Evolutionary conservation across 192 early-diverging fungal species (phyloP), one percentile per base, ranked within the genome.

Genomic region (Linnemannia elongata): DNA sequence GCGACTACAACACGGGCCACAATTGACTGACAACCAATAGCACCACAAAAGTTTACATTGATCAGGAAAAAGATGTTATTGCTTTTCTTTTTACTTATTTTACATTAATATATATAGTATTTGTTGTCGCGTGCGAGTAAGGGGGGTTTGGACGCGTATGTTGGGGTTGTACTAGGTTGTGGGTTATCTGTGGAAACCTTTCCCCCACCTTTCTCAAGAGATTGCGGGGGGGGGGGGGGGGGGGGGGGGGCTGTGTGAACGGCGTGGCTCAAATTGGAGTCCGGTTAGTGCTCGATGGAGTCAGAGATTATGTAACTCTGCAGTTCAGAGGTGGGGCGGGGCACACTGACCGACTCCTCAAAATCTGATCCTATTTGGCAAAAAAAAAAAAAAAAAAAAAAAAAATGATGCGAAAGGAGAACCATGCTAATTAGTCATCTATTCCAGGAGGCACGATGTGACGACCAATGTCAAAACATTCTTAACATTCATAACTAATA

Each of bases 291-390:
- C 36, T 52, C 36, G 49, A 24, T 63, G 18, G 55, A 36, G 38
- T 72, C 71, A 17, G 71, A 38, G 9, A 72, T 22, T n/a, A 82
- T 24, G 75, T 82, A 82, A 22, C 79, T 57, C 57, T 86, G 84
- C 24, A 78, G 77, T 6, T 86, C 84, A 17, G 84, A 86, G 17
- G 84, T 86, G 1, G 84, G 84, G 39, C 84, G 79, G 55, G 79
- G 84, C 5, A 86, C 45, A 69, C 84, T 86, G 9, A 81, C 2
- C 1, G 84, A 86, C 18, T 80, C 75, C 27, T 80, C 71, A 74
- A 81, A 86, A 1, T 78, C 84, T 27, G 69, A 33, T 13, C 60
- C 82, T 83, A 70, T 24, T 27, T 6, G 12, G n/a, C 6, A 22
- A 69, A 27, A 30, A n/a, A 30, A 81, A 9, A 30, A 10, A 33